Percentiles rank a stretch among this genome's conserved stretches.
These are phyloP conservation scores for Syzygium syzygioides DNA, from an alignment of 441 rosid genomes.

Conservation along the genomic window DNA sequence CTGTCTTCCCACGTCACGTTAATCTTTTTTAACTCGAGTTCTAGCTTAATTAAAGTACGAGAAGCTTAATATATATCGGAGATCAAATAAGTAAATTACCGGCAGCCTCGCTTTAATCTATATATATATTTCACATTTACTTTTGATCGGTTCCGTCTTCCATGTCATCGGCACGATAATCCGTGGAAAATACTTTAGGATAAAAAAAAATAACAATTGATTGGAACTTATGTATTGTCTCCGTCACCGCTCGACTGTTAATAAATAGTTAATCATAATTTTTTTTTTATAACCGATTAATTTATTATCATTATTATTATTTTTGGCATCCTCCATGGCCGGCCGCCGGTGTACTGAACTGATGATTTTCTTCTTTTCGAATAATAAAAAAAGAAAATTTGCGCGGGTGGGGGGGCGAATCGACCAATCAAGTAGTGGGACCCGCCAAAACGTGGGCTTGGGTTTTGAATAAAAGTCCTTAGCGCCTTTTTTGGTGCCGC, in stretches of 20 bases:
- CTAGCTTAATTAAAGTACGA: background rate
- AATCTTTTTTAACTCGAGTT: background rate
- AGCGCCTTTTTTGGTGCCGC: background rate
- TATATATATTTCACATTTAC: no score
- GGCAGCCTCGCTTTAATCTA: background rate
- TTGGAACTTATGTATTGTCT: background rate
- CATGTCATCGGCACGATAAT: fast-evolving
- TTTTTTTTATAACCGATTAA: background rate
- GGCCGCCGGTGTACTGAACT: background rate
- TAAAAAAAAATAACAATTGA: background rate
- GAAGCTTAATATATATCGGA: background rate
- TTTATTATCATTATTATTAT: background rate
- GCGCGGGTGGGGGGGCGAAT: no score
- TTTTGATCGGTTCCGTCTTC: background rate
- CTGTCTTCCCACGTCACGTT: background rate
- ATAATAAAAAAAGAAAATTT: no score
- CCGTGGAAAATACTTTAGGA: background rate
- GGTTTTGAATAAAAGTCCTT: background rate
- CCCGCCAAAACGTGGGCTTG: background rate
- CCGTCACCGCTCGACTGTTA: background rate
- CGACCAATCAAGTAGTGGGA: background rate
- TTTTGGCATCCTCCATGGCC: background rate
- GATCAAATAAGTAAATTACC: background rate
- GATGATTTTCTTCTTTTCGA: background rate
- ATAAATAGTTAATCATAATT: background rate